Percentiles rank a stretch among this genome's conserved stretches.
These are phyloP conservation scores for Camellia lanceoleosa DNA, from an alignment of 148 eudicot genomes.

Conservation along the genomic window DNA sequence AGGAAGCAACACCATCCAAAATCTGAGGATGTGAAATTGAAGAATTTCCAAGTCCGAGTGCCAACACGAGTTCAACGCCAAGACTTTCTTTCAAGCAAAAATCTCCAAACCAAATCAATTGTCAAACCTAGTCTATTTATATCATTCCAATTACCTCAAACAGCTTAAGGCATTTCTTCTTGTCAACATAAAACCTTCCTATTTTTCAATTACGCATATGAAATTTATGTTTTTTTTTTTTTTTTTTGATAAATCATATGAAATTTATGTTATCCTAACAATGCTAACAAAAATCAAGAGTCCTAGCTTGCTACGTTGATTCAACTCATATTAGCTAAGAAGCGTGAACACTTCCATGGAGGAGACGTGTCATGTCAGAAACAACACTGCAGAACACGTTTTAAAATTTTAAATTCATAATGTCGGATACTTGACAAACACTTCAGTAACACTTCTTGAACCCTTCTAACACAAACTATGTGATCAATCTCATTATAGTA, in stretches of 20 bases:
- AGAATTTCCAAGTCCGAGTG: background rate
- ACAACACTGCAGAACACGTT: too few species aligned
- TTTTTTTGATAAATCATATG: too few species aligned
- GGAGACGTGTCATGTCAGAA: too few species aligned
- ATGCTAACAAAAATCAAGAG: background rate
- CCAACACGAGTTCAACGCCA: background rate
- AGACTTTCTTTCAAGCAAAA: background rate
- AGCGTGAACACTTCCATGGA: too few species aligned
- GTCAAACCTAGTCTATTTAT: background rate
- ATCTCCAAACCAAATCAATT: background rate
- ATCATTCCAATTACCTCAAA: background rate
- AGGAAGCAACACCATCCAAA: background rate
- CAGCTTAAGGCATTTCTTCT: constrained; percentile 6
- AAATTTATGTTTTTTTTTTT: too few species aligned
- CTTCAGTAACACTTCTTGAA: too few species aligned
- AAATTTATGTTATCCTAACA: background rate
- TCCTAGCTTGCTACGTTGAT: background rate
- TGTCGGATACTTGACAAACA: too few species aligned
- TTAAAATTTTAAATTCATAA: too few species aligned
- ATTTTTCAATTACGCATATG: background rate
- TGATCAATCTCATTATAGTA: too few species aligned
- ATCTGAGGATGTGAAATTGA: background rate
- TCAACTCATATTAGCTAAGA: background rate
- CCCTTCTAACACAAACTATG: too few species aligned
- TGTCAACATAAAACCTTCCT: background rate